Evolutionary conservation across 768 basidiomycete species (phyloP).

Genomic region (Calocybe gangraenosa): DNA sequence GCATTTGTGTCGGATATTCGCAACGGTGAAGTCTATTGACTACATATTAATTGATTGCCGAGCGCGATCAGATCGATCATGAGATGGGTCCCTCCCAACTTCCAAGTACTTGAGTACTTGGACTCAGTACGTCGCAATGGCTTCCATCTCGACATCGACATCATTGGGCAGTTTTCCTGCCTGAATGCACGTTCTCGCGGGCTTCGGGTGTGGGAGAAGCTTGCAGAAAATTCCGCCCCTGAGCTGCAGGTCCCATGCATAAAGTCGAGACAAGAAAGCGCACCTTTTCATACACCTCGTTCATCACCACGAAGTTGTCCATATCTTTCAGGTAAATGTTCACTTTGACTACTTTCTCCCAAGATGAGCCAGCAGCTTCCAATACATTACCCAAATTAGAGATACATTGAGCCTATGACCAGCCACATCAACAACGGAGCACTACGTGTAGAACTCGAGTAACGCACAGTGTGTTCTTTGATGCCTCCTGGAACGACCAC

Average conservation of each 20-base stretch:
- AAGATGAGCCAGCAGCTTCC: conserved; percentile 49
- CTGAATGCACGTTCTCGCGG: conserved; percentile 74
- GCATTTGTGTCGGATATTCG: not conserved
- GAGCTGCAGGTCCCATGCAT: not conserved
- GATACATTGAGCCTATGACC: conserved; percentile 49
- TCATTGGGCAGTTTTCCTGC: conserved; percentile 64
- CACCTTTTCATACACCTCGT: conserved; percentile 54
- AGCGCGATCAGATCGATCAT: no score
- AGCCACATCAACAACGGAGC: not conserved
- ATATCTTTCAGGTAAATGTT: conserved; percentile 63
- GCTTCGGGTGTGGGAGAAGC: conserved; percentile 52
- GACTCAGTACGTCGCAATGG: conserved; percentile 44
- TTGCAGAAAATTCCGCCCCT: conserved; percentile 9
- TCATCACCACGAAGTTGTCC: conserved; percentile 53
- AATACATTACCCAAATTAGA: conserved; percentile 51
- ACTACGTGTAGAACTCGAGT: no score
- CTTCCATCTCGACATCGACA: conserved; percentile 73
- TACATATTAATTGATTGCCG: no score
- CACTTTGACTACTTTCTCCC: conserved; percentile 54
- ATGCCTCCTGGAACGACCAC: conserved; percentile 52
- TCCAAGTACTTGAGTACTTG: not conserved
- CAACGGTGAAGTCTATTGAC: not conserved
- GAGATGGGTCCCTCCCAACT: no score
- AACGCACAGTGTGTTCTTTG: conserved; percentile 52
- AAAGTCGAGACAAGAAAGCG: conserved; percentile 1